Conservation (phyloP, 805 yeast genomes). For the Maudiozyma barnettii region DNA sequence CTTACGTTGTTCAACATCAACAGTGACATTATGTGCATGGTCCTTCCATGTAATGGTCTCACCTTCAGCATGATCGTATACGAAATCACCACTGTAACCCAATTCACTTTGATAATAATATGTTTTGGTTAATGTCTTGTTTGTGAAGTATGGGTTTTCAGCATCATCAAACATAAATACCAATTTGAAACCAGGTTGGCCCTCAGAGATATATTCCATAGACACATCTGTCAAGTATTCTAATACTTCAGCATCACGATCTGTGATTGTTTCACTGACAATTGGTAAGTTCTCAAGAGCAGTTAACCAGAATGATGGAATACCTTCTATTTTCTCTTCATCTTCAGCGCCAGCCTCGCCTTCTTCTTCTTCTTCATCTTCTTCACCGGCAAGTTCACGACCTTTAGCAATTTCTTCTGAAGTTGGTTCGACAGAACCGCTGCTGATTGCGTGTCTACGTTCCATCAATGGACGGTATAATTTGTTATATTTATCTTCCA, state of each 20-base stretch:
- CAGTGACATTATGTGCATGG: slow-evolving; percentile 74
- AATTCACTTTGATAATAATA: slow-evolving; percentile 90
- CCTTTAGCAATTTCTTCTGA: slow-evolving; percentile 73
- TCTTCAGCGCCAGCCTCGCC: slow-evolving; percentile 35
- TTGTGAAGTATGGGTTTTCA: slow-evolving; percentile 66
- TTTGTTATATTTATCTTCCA: slow-evolving; percentile 70
- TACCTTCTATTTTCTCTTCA: slow-evolving; percentile 50
- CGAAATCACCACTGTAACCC: slow-evolving; percentile 91
- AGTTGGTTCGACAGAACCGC: slow-evolving; percentile 70
- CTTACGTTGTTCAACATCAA: slow-evolving; percentile 84
- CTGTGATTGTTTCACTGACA: slow-evolving; percentile 76
- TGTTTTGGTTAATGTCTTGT: slow-evolving; percentile 66
- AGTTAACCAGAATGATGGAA: slow-evolving; percentile 95
- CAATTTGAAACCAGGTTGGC: slow-evolving; percentile 75
- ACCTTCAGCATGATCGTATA: slow-evolving; percentile 95
- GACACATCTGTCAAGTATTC: slow-evolving; percentile 58
- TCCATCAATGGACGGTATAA: slow-evolving; percentile 69
- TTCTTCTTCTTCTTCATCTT: slow-evolving; percentile 35
- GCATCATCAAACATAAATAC: slow-evolving; percentile 61
- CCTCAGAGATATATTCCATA: slow-evolving; percentile 59
- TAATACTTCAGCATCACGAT: slow-evolving; percentile 81
- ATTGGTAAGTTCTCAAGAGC: slow-evolving; percentile 81
- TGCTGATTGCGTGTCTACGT: slow-evolving; percentile 60
- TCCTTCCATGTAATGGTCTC: slow-evolving; percentile 69
- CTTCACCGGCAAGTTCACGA: slow-evolving; percentile 45